Evolutionary conservation across 495 filamentous ascomycete genomes (phyloP), one percentile per base, ranked within the genome.

Genomic region (Xylaria cubensis): DNA sequence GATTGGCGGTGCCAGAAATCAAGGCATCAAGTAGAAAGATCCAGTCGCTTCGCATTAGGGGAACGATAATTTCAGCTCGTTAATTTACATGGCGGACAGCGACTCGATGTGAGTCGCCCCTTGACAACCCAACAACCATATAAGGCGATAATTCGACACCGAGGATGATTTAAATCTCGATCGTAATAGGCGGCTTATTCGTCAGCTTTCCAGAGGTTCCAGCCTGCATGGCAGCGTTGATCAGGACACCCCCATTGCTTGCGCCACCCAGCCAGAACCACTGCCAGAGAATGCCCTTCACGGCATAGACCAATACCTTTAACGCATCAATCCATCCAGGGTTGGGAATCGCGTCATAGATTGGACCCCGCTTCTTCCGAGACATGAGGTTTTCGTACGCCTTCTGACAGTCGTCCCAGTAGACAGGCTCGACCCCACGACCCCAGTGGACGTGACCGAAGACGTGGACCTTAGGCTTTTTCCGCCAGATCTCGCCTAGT

Each of bases 391-490:
- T 81, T 80, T 95, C 93, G 86, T 92, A 95, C 0, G 88, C 86
- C 32, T 74, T 80, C 77, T 97, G 93, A 63, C 88, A 90, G 59
- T 92, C 86, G 78, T 97, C 94, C 89, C 90, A 97, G 82, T 90
- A 94, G 1, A 93, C 83, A 3, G 88, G 82, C 75, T 95, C 90
- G 29, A 81, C 78, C 8, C 90, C 90, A 68, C 86, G 80, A n/a
- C 87, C 89, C 70, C 83, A 90, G 81, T 98, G 96, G 34, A 97
- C 86, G 78, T 98, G 96, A 6, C 95, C 95, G 81, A 97, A 97
- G 69, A 97, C 87, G 80, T 98, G 95, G 13, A 98, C 82, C 41
- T 83, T 83, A 4, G 95, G 95, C 70, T 89, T 90, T 24, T 96
- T 89, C 34, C 89, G 86, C 93, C 94, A 96, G 39, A 94, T 75